Evolutionary conservation across 2,329 filamentous ascomycete genomes (phyloP), one percentile per base, ranked within the genome.

Genomic region (Ramularia collo-cygni): DNA sequence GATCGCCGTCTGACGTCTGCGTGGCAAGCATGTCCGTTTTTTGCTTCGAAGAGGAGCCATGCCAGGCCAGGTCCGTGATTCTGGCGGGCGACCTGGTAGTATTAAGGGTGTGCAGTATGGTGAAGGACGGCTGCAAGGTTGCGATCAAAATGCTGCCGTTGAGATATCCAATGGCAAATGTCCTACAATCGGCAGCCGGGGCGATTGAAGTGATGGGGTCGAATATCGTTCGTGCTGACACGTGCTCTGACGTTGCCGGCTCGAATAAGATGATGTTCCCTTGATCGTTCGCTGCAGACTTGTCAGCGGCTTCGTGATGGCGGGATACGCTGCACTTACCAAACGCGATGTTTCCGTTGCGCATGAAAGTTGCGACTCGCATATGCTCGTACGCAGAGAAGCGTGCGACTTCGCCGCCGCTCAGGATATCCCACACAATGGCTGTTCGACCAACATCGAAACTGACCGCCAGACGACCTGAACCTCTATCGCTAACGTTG

Each of bases 11-110:
- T 37, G 83, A 76, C 3, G 87, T 92, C 64, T 96, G 90, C 7
- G 88, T 85, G 1, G 90, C 90, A 55, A 98, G 70, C 92, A 98
- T 98, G 58, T 96, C 90, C 1, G 92, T 95, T 65, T 94, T 95
- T 63, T 95, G 89, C 51, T 89, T 86, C 0, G 89, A 84, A 0
- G 92, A 95, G 0, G 92, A 95, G 27, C 90, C 89, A 71, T 98
- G 92, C 92, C 92, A 98, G 43, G 87, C 79, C 14, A 98, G 68
- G 7, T 81, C 85, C 3, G 89, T 80, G 36, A 98, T 88, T 2
- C 87, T 84, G 1, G 90, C 95, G 1, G 92, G 90, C 2, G 79
- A 77, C 54, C 86, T 75, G 0, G 83, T 84, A 0, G 87, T 94
- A 35, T 83, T 89, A 49, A 98, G 71, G 36, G 90, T 95, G 64